Evolutionary conservation across 139 green algal genomes (phyloP).

Genomic region (Marvania coccoides): DNA sequence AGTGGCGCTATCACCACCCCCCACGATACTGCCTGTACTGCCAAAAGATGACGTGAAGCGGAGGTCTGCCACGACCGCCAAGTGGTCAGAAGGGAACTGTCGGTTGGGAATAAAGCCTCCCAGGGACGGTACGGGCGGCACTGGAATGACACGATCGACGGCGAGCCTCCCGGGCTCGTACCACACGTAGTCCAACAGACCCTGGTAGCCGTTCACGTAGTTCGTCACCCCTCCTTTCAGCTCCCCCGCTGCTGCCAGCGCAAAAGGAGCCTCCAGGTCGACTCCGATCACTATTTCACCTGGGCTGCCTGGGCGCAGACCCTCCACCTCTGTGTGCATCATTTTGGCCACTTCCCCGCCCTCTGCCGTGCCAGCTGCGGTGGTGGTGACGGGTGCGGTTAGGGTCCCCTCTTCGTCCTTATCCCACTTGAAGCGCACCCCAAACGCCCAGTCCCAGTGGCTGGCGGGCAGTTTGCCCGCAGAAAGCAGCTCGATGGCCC

Average conservation of each 20-base stretch:
- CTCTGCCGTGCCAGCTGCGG: neutral
- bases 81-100: constrained; percentile 76
- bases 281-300: constrained; percentile 29
- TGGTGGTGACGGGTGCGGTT: neutral
- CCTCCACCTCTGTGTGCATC: constrained; percentile 12
- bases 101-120: constrained; percentile 61
- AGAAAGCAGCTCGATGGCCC: constrained; percentile 73
- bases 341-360: constrained; percentile 18
- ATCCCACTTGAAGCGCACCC: constrained; percentile 61
- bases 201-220: constrained; percentile 77
- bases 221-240: constrained; percentile 72
- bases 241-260: constrained; percentile 41
- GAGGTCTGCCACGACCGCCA: constrained; percentile 52
- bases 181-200: constrained; percentile 77
- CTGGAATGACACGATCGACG: constrained; percentile 31
- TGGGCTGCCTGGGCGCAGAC: neutral
- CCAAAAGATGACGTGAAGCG: neutral
- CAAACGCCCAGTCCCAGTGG: constrained; percentile 78
- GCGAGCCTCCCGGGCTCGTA: constrained; percentile 20
- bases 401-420: constrained; percentile 22
- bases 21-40: too few relatives aligned
- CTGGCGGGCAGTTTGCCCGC: constrained; percentile 44
- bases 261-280: constrained; percentile 41
- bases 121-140: constrained; percentile 44
- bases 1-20: neutral